A percentile compares a stretch with the other conserved stretches of the same genome.
Conservation (phyloP, 1,284 basidiomycete genomes). For the Mycosarcoma mackinlayi region DNA sequence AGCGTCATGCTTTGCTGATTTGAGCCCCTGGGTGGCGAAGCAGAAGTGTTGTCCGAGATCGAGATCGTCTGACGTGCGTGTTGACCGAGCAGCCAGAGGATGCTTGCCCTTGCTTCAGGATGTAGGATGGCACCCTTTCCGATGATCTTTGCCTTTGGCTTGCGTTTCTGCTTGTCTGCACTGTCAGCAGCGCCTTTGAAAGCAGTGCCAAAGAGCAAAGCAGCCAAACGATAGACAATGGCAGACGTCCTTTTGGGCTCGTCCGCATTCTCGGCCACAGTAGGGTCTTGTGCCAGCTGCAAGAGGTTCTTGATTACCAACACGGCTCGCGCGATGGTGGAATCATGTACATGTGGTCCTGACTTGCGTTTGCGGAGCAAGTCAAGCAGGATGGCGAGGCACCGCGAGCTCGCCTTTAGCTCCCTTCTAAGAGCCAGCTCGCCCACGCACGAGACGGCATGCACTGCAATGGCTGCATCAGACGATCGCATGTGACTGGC, state of each 20-base stretch:
- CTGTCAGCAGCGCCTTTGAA: conserved; percentile 6
- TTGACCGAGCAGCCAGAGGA: conserved; percentile 65
- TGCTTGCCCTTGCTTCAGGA: conserved; percentile 46
- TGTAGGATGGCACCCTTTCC: conserved; percentile 52
- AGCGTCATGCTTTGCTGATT: conserved; percentile 35
- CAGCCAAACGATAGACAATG: conserved; percentile 50
- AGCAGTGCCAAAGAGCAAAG: conserved; percentile 49
- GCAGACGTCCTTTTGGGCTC: conserved; percentile 26
- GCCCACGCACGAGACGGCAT: conserved; percentile 47
- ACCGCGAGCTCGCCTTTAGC: conserved; percentile 23
- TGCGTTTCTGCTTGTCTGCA: conserved; percentile 19
- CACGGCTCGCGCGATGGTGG: conserved; percentile 33
- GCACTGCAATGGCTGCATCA: conserved; percentile 32
- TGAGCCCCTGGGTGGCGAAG: not conserved
- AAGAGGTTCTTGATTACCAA: conserved; percentile 42
- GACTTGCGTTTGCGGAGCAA: conserved; percentile 30
- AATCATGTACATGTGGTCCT: conserved; percentile 18
- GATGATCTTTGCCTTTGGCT: conserved; percentile 39
- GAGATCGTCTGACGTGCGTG: conserved; percentile 41
- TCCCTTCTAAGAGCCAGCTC: conserved; percentile 34
- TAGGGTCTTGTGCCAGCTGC: conserved; percentile 12
- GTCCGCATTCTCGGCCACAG: not conserved
- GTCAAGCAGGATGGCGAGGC: conserved; percentile 30
- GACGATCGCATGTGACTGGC: conserved; percentile 38
- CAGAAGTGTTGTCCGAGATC: conserved; percentile 1